A percentile compares a stretch with the other conserved stretches of the same genome.
phyloP scores from a whole-genome alignment of 495 filamentous ascomycete species.

The Sordaria brevicollis region DNA sequence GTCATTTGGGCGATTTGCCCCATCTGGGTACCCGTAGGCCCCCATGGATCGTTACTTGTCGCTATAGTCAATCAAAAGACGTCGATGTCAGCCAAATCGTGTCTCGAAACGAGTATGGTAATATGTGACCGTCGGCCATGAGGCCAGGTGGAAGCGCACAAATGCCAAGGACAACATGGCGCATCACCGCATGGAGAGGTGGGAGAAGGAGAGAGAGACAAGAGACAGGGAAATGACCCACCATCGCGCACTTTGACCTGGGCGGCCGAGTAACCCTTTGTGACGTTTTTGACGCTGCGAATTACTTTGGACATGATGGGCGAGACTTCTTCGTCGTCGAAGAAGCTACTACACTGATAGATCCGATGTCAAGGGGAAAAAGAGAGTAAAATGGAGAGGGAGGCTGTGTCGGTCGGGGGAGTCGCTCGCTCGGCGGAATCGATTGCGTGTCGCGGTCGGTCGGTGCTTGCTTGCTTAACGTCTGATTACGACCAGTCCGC shows the following conservation, averaged over 20 bases:
- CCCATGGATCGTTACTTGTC: slow-evolving; percentile 99
- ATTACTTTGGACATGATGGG: slow-evolving; percentile 89
- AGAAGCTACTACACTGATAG: background rate
- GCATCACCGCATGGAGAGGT: background rate
- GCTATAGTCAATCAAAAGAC: slow-evolving; percentile 41
- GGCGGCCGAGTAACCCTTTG: slow-evolving; percentile 93
- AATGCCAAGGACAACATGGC: background rate
- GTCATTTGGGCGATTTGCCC: slow-evolving; percentile 96
- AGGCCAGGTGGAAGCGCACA: background rate
- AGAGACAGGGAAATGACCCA: slow-evolving; percentile 36
- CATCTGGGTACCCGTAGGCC: slow-evolving; percentile 97
- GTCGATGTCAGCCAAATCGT: background rate
- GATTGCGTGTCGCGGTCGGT: background rate
- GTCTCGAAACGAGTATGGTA: background rate
- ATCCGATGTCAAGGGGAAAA: background rate
- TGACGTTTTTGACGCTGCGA: slow-evolving; percentile 98
- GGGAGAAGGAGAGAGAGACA: background rate
- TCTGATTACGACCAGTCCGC: background rate
- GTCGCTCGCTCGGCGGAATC: background rate
- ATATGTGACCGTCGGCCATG: slow-evolving; percentile 9
- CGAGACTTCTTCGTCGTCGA: background rate
- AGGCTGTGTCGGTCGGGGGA: background rate
- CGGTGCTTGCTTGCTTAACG: background rate
- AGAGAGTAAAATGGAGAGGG: background rate
- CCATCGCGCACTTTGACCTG: slow-evolving; percentile 99